Base-by-base conservation (phyloP, 1,284 basidiomycete species). In the Moniliella sp. region DNA sequence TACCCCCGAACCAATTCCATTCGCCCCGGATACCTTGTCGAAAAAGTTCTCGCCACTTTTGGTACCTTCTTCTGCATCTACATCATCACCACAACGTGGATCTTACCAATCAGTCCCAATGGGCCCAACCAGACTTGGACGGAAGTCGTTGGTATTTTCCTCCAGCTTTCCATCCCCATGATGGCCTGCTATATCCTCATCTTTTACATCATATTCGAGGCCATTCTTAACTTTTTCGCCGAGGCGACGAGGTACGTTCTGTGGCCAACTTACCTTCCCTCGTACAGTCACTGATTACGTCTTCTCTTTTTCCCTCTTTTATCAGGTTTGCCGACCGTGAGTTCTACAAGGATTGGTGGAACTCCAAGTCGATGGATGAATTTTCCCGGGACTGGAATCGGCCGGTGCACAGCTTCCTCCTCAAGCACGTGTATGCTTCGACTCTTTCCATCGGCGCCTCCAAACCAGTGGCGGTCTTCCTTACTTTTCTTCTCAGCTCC, bases 281-380 rank as follows among this genome's bases (percentile, higher is more conserved):
- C 9, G 8, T 4, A 16, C n/a, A 15, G 11, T 34, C 33, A 13
- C 41, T 31, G 25, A 27, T 9, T 31, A 37, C 30, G 25, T 17
- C 4, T 15, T 17, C 18, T 18, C n/a, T 2, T 13, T 21, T 17
- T 17, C 15, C 12, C 15, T 30, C 19, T 32, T 26, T 11, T 15
- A 19, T 10, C 15, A 27, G 40, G 56, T 97, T 94, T 56, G 83
- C 83, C 15, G 88, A 97, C 59, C 70, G 88, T 26, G 78, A 84
- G 47, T 94, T 94, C 61, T 97, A 94, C 62, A 78, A 84, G 62
- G 86, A 93, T 58, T 93, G 83, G 58, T 94, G 88, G 88, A 97
- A 94, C 64, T 80, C 81, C 1, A 83, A 78, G 0, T 78, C 78
- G 2, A 88, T 81, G 77, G 91, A 93, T 54, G 82, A 93, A 59